Base-by-base conservation (phyloP, 805 yeast genomes). In the Dipodascus geniculatus region DNA sequence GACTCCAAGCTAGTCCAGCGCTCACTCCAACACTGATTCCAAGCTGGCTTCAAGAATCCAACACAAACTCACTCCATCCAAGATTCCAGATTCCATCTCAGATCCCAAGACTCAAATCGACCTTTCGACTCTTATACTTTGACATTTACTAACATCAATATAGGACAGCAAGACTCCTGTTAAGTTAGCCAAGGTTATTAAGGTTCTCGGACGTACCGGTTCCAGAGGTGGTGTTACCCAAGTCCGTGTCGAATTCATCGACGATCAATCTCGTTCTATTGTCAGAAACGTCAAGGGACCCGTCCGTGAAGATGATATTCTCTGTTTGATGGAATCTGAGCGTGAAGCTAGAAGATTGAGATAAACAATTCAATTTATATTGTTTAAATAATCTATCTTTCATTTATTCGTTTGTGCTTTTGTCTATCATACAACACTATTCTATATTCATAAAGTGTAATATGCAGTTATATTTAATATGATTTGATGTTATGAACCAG, bases 221-320 rank as follows among this genome's bases (percentile, higher is more conserved):
- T 91, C 99, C 76, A 91, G 98, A 81, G 98, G 98, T 86, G 96
- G 96, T 82, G 96, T 87, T 77, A 87, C 96, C 79, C 96, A 87
- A 79, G 96, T 88, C 78, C 87, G 96, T 78, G 96, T 87, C 72
- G 96, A 87, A 78, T 88, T 87, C 84, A 80, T 87, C 74, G 96
- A 88, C 72, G 96, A 88, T 75, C 80, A 90, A 71, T 80, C 93
- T 77, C 86, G 96, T 82, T 85, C 93, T 72, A 87, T 87, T 70
- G 95, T 87, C 81, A 87, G 96, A 83, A 87, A 87, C 84, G 96
- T 87, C 76, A 87, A 87, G 78, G 96, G 96, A 72, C 95, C 96
- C 75, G 96, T 87, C 75, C 86, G 96, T 77, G 96, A 87, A 78
- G 86, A 91, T 79, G 99, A 91, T 76, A 88, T 93, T 79, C 85